Percentiles rank a stretch among this genome's conserved stretches.
Evolutionary conservation across 352 stramenopile genomes (phyloP).

Genomic region (Pythium rhizo-oryzae): DNA sequence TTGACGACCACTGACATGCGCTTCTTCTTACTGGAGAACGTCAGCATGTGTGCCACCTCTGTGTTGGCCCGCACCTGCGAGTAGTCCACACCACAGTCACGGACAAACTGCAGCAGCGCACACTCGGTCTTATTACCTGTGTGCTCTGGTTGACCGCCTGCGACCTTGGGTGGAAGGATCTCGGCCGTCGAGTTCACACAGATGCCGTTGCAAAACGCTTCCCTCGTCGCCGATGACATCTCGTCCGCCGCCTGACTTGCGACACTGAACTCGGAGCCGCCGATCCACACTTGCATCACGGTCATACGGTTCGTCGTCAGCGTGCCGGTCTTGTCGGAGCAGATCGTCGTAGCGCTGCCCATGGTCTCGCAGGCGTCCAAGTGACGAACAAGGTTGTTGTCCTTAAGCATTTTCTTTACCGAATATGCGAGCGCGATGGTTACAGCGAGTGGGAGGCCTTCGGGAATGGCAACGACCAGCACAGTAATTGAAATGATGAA

Average conservation of each 20-base stretch:
- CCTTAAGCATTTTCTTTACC: slow-evolving; percentile 90
- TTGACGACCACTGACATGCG: slow-evolving; percentile 80
- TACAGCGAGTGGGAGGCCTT: slow-evolving; percentile 96
- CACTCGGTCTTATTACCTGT: too few species aligned
- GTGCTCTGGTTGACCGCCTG: slow-evolving; percentile 63
- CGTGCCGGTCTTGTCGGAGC: slow-evolving; percentile 96
- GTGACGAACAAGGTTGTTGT: slow-evolving; percentile 91
- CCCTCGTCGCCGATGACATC: slow-evolving; percentile 58
- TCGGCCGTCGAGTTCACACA: slow-evolving; percentile 64
- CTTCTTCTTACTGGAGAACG: slow-evolving; percentile 84
- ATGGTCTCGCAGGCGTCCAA: slow-evolving; percentile 92
- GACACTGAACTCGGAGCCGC: slow-evolving; percentile 23
- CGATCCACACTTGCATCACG: slow-evolving; percentile 45
- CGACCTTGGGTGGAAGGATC: slow-evolving; percentile 38
- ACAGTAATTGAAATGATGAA: slow-evolving; percentile 90
- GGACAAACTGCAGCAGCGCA: slow-evolving; percentile 74
- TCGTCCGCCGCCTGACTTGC: slow-evolving; percentile 38
- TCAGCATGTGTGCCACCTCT: slow-evolving; percentile 75
- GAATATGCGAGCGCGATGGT: slow-evolving; percentile 98
- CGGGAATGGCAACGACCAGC: slow-evolving; percentile 95
- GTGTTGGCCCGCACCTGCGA: slow-evolving; percentile 44
- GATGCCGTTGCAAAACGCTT: slow-evolving; percentile 42
- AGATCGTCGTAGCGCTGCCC: slow-evolving; percentile 95
- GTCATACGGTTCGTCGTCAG: slow-evolving; percentile 95
- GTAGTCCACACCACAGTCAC: slow-evolving; percentile 74